phyloP scores from a whole-genome alignment of 2,329 filamentous ascomycete species.

The Escovopsis sp. region DNA sequence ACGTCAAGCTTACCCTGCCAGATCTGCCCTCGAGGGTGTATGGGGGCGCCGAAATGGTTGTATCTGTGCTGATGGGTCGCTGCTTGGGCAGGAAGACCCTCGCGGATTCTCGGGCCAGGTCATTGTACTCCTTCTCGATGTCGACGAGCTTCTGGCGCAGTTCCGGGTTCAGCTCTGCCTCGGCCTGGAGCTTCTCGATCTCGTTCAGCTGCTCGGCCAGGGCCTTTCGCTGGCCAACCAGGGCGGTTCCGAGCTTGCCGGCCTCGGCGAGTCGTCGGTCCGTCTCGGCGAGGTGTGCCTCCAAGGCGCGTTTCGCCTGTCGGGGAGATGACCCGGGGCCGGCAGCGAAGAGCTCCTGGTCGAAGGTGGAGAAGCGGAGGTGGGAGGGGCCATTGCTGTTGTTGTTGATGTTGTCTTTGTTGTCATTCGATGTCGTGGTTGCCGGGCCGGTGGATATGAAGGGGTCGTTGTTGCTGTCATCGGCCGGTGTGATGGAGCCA shows the following conservation, averaged over 20 bases:
- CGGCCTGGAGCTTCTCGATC: conserved; percentile 61
- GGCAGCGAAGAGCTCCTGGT: conserved; percentile 63
- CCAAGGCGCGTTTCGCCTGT: conserved; percentile 75
- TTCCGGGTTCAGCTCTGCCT: conserved; percentile 68
- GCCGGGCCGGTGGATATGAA: conserved; percentile 29
- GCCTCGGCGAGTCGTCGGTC: conserved; percentile 84
- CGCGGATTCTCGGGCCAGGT: conserved; percentile 79
- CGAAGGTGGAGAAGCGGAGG: conserved; percentile 71
- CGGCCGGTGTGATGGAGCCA: conserved; percentile 21
- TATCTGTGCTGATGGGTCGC: conserved; percentile 58
- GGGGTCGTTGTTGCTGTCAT: conserved; percentile 33
- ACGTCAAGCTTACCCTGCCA: conserved; percentile 31
- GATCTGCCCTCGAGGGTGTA: conserved; percentile 37
- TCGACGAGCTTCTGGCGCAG: conserved; percentile 70
- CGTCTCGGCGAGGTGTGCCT: conserved; percentile 85
- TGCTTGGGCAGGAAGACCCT: conserved; percentile 79
- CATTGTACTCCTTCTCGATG: conserved; percentile 89
- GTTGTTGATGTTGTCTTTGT: conserved; percentile 6
- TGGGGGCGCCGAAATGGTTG: conserved; percentile 28
- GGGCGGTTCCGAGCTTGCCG: conserved; percentile 71
- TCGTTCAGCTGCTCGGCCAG: conserved; percentile 71
- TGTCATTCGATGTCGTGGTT: no score
- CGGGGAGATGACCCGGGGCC: conserved; percentile 65
- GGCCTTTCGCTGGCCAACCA: conserved; percentile 76
- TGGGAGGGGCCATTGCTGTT: conserved; percentile 27